Evolutionary conservation across 1,284 basidiomycete genomes (phyloP).

Genomic region (Microbotryum scabiosae): DNA sequence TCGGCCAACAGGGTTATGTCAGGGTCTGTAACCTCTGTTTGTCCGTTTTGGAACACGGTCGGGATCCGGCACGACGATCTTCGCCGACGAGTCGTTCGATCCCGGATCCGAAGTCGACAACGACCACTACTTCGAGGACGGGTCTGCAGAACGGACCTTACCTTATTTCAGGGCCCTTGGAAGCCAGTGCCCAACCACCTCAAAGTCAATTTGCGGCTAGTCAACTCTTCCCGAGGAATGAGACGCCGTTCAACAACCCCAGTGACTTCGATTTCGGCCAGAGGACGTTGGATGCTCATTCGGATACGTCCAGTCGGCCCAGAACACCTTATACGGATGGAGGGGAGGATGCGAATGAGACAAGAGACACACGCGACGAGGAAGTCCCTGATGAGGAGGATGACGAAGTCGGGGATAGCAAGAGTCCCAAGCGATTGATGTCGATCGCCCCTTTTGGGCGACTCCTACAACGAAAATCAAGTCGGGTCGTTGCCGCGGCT

Average conservation of each 20-base stretch:
- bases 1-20: conserved; percentile 76
- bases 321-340: too few relatives aligned
- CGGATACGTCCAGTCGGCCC: too few relatives aligned
- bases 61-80: conserved; percentile 47
- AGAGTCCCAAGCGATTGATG: background rate
- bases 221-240: conserved; percentile 60
- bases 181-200: conserved; percentile 42
- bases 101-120: background rate
- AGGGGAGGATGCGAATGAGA: background rate
- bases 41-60: conserved; percentile 55
- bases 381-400: background rate
- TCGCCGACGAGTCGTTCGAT: background rate
- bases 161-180: conserved; percentile 39
- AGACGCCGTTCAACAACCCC: conserved; percentile 38
- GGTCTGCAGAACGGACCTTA: conserved; percentile 56
- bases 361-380: background rate
- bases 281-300: too few relatives aligned
- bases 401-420: background rate
- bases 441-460: background rate
- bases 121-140: conserved; percentile 43
- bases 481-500: background rate
- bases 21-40: conserved; percentile 91
- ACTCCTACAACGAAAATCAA: too few relatives aligned
- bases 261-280: conserved; percentile 18
- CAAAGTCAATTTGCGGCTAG: conserved; percentile 82